phyloP scores from a whole-genome alignment of 306 rosid genomes.

The Cucurbita argyrosperma region DNA sequence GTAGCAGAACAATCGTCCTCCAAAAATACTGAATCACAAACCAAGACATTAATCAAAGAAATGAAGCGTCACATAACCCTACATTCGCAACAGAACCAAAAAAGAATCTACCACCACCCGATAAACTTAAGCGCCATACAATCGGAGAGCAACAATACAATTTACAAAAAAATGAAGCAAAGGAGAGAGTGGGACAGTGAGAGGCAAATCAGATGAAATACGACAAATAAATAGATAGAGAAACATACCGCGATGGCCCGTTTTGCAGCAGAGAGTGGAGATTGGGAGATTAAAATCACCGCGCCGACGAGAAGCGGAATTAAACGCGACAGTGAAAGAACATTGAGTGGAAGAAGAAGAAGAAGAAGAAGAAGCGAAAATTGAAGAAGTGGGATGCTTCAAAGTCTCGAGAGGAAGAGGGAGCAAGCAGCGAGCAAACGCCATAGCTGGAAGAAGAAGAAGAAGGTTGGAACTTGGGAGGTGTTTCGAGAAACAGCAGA shows the following conservation, averaged over 20 bases:
- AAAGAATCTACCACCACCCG: background rate
- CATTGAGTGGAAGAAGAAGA: slow-evolving; percentile 1
- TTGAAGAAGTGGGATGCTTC: slow-evolving; percentile 1
- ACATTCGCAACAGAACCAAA: background rate
- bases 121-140: background rate
- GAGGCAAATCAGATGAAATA: background rate
- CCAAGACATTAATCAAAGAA: background rate
- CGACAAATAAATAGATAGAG: background rate
- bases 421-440: slow-evolving; percentile 26
- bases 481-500: background rate
- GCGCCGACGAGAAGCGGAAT: slow-evolving; percentile 14
- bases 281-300: slow-evolving; percentile 19
- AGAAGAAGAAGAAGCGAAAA: slow-evolving; percentile 5
- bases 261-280: slow-evolving; percentile 15
- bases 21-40: background rate
- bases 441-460: slow-evolving; percentile 25
- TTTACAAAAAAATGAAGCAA: background rate
- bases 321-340: slow-evolving; percentile 5
- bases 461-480: background rate
- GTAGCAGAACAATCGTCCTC: background rate
- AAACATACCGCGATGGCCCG: slow-evolving; percentile 17
- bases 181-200: background rate
- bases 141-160: background rate
- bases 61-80: background rate
- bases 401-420: slow-evolving; percentile 26